A percentile compares a stretch with the other conserved stretches of the same genome.
Evolutionary conservation across 345 rosid species (phyloP).

Genomic region (Clausena lansium): DNA sequence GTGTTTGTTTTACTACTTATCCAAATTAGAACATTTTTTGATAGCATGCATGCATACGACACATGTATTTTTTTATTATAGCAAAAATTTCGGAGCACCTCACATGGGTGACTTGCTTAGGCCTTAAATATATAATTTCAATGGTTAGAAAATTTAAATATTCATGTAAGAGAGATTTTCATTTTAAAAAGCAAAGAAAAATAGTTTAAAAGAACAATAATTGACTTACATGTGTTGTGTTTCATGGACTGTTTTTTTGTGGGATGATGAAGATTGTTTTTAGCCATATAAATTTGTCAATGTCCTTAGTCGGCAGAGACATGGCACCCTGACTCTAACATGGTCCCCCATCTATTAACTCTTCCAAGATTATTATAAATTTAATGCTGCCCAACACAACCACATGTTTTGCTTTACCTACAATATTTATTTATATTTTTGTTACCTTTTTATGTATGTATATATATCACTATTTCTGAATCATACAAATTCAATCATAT

Average conservation of each 20-base stretch:
- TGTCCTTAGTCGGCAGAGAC: not conserved
- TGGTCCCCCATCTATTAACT: conserved; percentile 9
- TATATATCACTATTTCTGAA: too few species aligned
- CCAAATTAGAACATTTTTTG: too few species aligned
- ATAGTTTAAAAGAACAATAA: not conserved
- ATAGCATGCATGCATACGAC: too few species aligned
- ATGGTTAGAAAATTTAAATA: not conserved
- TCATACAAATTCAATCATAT: not conserved
- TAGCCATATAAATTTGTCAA: not conserved
- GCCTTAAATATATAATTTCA: not conserved
- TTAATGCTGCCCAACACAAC: conserved; percentile 15
- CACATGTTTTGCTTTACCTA: conserved; percentile 19
- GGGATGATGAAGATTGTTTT: not conserved
- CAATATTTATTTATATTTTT: not conserved
- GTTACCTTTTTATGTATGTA: not conserved
- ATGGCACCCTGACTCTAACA: not conserved
- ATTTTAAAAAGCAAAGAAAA: not conserved
- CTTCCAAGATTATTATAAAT: not conserved
- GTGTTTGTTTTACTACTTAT: too few species aligned
- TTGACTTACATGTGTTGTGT: not conserved
- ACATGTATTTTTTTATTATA: too few species aligned
- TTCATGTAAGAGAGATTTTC: not conserved
- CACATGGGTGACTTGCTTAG: not conserved
- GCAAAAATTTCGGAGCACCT: not conserved
- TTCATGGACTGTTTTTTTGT: not conserved